Percentiles rank a stretch among this genome's conserved stretches.
phyloP scores from a whole-genome alignment of 805 yeast genomes.

The Candida awuae region DNA sequence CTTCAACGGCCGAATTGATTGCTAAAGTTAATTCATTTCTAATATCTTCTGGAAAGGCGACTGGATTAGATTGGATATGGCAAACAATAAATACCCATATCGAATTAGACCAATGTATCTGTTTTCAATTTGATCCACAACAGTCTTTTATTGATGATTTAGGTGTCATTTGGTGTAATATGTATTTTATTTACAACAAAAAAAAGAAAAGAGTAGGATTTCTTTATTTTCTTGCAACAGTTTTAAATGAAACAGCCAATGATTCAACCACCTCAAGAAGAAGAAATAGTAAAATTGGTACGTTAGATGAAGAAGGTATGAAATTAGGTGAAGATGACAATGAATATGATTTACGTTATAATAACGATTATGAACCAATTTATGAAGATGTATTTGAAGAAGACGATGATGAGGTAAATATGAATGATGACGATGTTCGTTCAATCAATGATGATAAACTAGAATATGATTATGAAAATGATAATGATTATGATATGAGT shows the following conservation, averaged over 20 bases:
- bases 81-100: conserved; percentile 77
- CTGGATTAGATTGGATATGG: conserved; percentile 68
- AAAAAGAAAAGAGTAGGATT: conserved; percentile 87
- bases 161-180: conserved; percentile 61
- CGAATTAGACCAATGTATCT: conserved; percentile 57
- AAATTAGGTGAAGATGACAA: conserved; percentile 27
- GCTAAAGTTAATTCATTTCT: conserved; percentile 71
- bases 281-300: conserved; percentile 27
- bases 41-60: conserved; percentile 52
- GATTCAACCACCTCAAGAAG: conserved; percentile 14
- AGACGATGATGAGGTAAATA: conserved; percentile 31
- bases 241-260: conserved; percentile 10
- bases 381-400: conserved; percentile 34
- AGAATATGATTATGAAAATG: conserved; percentile 40
- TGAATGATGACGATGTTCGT: conserved; percentile 26
- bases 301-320: conserved; percentile 25
- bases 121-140: conserved; percentile 55
- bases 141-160: conserved; percentile 60
- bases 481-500: conserved; percentile 31
- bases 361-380: conserved; percentile 18
- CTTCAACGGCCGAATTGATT: conserved; percentile 40
- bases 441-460: conserved; percentile 13
- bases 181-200: conserved; percentile 90
- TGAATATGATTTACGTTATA: conserved; percentile 31
- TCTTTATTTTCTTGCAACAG: conserved; percentile 54